phyloP scores from a whole-genome alignment of 2,329 filamentous ascomycete species.

The Fusarium multiceps region DNA sequence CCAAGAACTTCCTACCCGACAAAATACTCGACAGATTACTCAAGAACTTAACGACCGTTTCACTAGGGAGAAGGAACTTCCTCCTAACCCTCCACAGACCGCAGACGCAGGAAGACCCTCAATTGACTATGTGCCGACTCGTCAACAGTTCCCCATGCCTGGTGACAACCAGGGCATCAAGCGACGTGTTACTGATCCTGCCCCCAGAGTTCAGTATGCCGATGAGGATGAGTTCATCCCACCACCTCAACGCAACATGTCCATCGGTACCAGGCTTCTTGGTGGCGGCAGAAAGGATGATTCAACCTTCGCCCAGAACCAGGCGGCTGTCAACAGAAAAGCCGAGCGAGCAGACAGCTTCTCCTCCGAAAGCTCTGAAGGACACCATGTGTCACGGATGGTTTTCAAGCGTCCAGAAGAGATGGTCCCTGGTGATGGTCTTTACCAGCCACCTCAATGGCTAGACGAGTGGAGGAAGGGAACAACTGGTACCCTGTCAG shows the following conservation, averaged over 20 bases:
- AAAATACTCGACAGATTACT: slow-evolving; percentile 24
- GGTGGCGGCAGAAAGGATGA: slow-evolving; percentile 23
- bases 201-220: slow-evolving; percentile 42
- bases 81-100: slow-evolving; percentile 47
- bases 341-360: slow-evolving; percentile 49
- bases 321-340: slow-evolving; percentile 33
- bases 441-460: slow-evolving; percentile 69
- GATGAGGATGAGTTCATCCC: slow-evolving; percentile 47
- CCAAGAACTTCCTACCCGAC: slow-evolving; percentile 27
- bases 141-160: slow-evolving; percentile 28
- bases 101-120: slow-evolving; percentile 26
- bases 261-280: slow-evolving; percentile 32
- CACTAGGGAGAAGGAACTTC: slow-evolving; percentile 51
- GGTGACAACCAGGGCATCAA: slow-evolving; percentile 41
- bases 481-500: slow-evolving; percentile 69
- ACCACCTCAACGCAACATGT: slow-evolving; percentile 38
- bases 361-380: slow-evolving; percentile 47
- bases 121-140: slow-evolving; percentile 22
- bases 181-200: slow-evolving; percentile 49
- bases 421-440: slow-evolving; percentile 61
- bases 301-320: slow-evolving; percentile 25
- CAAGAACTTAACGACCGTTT: slow-evolving; percentile 41
- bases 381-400: slow-evolving; percentile 56
- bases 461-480: slow-evolving; percentile 80
- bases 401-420: slow-evolving; percentile 56